A percentile compares a stretch with the other conserved stretches of the same genome.
Evolutionary conservation across 768 basidiomycete species (phyloP).

Genomic region (Calocybe cyanea): DNA sequence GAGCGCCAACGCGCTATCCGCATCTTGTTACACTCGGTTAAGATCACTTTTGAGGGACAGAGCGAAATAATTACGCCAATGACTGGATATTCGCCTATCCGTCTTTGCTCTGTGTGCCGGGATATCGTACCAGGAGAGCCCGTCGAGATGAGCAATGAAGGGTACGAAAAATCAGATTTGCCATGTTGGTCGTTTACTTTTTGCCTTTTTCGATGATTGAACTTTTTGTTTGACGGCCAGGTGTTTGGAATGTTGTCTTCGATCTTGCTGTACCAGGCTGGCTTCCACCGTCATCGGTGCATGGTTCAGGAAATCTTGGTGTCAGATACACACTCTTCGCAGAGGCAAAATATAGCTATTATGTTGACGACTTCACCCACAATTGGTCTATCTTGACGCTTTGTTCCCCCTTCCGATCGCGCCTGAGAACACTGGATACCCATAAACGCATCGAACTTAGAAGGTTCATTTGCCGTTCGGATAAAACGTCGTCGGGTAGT

Average conservation of each 20-base stretch:
- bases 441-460: slow-evolving; percentile 42
- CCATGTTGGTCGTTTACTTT: slow-evolving; percentile 38
- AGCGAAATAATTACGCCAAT: slow-evolving; percentile 64
- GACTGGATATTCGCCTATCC: slow-evolving; percentile 64
- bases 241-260: slow-evolving; percentile 73
- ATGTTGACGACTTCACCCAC: slow-evolving; percentile 34
- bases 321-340: slow-evolving; percentile 67
- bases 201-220: slow-evolving; percentile 2
- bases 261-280: slow-evolving; percentile 86
- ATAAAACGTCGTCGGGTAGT: slow-evolving; percentile 18
- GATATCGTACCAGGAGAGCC: slow-evolving; percentile 54
- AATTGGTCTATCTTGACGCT: slow-evolving; percentile 48
- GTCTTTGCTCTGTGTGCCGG: slow-evolving; percentile 63
- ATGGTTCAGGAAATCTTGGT: slow-evolving; percentile 51
- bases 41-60: slow-evolving; percentile 83
- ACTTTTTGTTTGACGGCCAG: slow-evolving; percentile 21
- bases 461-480: slow-evolving; percentile 48
- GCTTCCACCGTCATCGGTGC: slow-evolving; percentile 63
- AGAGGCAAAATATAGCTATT: slow-evolving; percentile 52
- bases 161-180: slow-evolving; percentile 49
- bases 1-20: slow-evolving; percentile 46
- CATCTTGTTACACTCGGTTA: slow-evolving; percentile 63
- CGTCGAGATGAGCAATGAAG: slow-evolving; percentile 62
- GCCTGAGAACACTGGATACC: slow-evolving; percentile 37
- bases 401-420: slow-evolving; percentile 54